Percentiles rank a stretch among this genome's conserved stretches.
Evolutionary conservation across 1,139 yeast genomes (phyloP).

Genomic region (Blastobotrys raffinosifermentans): DNA sequence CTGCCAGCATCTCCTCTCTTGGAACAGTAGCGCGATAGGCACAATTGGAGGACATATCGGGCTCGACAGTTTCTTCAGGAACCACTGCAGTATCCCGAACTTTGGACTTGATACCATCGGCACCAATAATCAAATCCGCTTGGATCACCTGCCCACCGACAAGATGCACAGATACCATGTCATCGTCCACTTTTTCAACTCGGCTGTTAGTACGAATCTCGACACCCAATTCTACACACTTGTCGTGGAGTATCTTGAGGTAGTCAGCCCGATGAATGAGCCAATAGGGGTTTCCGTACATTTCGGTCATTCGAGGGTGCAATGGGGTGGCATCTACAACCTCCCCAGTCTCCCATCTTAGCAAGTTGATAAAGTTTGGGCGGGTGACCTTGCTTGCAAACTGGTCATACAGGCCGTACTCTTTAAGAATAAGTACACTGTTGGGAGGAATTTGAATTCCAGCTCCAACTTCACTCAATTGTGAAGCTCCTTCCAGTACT

Average conservation of each 20-base stretch:
- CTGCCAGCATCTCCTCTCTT: slow-evolving; percentile 23
- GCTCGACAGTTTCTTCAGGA: slow-evolving; percentile 24
- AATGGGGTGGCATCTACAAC: slow-evolving; percentile 21
- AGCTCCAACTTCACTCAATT: slow-evolving; percentile 39
- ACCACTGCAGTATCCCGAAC: slow-evolving; percentile 20
- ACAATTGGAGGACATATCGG: too few relatives aligned
- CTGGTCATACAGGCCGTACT: slow-evolving; percentile 28
- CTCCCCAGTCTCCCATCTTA: slow-evolving; percentile 26
- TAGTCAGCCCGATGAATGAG: slow-evolving; percentile 35
- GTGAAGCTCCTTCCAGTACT: slow-evolving; percentile 34
- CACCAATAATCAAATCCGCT: slow-evolving; percentile 34
- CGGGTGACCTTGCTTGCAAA: too few relatives aligned
- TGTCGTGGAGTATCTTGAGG: slow-evolving; percentile 22
- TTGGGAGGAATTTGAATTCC: slow-evolving; percentile 37
- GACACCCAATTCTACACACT: slow-evolving; percentile 29
- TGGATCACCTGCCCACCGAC: slow-evolving; percentile 23
- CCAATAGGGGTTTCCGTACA: slow-evolving; percentile 18
- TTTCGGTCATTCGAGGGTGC: slow-evolving; percentile 14
- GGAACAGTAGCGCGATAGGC: too few relatives aligned
- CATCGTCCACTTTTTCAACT: slow-evolving; percentile 28
- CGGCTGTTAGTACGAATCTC: slow-evolving; percentile 23
- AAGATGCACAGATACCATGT: slow-evolving; percentile 24
- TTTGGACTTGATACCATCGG: slow-evolving; percentile 33
- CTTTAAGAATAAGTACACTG: slow-evolving; percentile 27
- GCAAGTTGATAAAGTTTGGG: slow-evolving; percentile 26